A percentile compares a stretch with the other conserved stretches of the same genome.
Conservation (phyloP, 2,329 filamentous ascomycete genomes). For the Aspergillus flavus region DNA sequence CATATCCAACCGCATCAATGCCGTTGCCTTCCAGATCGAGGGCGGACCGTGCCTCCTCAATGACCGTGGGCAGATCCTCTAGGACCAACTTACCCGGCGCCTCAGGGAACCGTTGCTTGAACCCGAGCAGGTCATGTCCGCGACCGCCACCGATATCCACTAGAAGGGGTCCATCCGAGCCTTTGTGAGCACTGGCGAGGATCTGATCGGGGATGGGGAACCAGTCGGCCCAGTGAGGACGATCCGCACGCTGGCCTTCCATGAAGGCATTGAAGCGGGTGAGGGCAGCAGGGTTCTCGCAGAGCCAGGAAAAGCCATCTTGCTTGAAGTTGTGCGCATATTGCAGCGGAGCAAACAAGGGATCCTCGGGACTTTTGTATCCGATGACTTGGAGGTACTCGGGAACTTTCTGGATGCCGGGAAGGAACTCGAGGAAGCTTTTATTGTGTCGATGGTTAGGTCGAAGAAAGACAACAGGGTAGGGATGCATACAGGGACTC, state of each 20-base stretch:
- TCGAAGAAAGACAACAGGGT: neutral
- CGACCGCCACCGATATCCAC: conserved; percentile 49
- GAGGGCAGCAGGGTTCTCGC: conserved; percentile 21
- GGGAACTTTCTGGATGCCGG: conserved; percentile 22
- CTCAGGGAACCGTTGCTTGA: conserved; percentile 37
- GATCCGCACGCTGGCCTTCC: conserved; percentile 24
- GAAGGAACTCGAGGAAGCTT: conserved; percentile 26
- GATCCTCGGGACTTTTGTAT: conserved; percentile 22
- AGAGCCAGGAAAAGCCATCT: conserved; percentile 23
- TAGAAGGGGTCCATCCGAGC: conserved; percentile 20
- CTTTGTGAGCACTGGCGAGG: conserved; percentile 14
- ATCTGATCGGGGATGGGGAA: conserved; percentile 25
- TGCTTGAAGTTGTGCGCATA: conserved; percentile 15
- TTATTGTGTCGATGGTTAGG: neutral
- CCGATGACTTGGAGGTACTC: conserved; percentile 20
- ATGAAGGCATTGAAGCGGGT: conserved; percentile 28
- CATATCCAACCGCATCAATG: conserved; percentile 17
- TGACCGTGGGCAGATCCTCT: conserved; percentile 49
- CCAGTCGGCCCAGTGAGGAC: conserved; percentile 26
- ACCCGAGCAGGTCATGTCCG: conserved; percentile 43
- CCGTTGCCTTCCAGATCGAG: conserved; percentile 8
- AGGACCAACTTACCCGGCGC: conserved; percentile 47
- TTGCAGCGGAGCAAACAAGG: conserved; percentile 15
- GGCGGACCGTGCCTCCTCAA: conserved; percentile 22
- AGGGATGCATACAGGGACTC: conserved; percentile 21